Conservation (phyloP, 2,329 filamentous ascomycete species). For the Pezicula carpinea region DNA sequence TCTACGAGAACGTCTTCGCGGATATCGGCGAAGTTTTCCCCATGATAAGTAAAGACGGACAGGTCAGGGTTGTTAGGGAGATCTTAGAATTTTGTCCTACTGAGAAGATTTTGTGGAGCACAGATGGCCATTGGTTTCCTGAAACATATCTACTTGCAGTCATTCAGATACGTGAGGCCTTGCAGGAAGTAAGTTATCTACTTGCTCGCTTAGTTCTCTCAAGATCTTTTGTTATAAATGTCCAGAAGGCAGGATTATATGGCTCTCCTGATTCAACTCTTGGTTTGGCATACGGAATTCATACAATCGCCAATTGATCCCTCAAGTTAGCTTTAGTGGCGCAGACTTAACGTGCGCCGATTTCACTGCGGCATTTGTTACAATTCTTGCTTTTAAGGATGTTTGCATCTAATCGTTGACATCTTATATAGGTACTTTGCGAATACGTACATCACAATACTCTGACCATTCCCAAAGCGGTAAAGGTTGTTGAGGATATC, state of each 20-base stretch:
- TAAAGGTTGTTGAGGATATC: slow-evolving; percentile 59
- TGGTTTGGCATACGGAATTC: too few species aligned
- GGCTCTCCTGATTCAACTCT: too few species aligned
- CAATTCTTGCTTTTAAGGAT: not conserved
- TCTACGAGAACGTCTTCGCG: slow-evolving; percentile 75
- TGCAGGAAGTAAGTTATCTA: slow-evolving; percentile 53
- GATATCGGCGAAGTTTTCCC: slow-evolving; percentile 84
- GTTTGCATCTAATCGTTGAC: slow-evolving; percentile 5
- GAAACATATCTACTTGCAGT: slow-evolving; percentile 74
- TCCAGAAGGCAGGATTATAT: too few species aligned
- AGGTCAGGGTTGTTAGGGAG: slow-evolving; percentile 65
- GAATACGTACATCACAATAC: slow-evolving; percentile 63
- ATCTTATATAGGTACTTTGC: slow-evolving; percentile 48
- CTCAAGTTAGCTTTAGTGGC: too few species aligned
- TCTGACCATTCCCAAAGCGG: slow-evolving; percentile 56
- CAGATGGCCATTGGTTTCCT: slow-evolving; percentile 74
- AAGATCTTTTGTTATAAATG: not conserved
- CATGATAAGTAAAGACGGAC: slow-evolving; percentile 69
- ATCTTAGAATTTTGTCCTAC: slow-evolving; percentile 71
- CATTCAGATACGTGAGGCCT: slow-evolving; percentile 64
- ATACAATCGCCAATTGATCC: too few species aligned
- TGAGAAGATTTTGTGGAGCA: slow-evolving; percentile 75
- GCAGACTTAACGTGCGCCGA: not conserved
- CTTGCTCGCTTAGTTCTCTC: not conserved
- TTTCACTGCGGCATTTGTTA: too few species aligned